Base-by-base conservation (phyloP, 257 asterid genomes). In the Fraxinus quadrangulata region DNA sequence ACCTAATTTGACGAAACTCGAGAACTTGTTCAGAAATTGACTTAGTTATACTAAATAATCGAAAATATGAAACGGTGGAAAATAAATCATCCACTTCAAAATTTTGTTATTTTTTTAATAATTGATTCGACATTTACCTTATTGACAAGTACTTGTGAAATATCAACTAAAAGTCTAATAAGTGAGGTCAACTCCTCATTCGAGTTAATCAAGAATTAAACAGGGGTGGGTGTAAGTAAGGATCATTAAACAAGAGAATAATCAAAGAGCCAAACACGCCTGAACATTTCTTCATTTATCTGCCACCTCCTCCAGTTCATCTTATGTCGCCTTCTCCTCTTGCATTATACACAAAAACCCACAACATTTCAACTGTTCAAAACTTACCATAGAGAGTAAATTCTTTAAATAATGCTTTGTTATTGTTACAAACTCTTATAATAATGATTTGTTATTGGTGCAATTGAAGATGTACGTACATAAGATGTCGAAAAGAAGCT, bases 181-280 rank as follows among this genome's bases (percentile, higher is more conserved):
- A 6, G 11, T n/a, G 23, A 37, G 26, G 65, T 54, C 23, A 54
- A 54, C 26, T 54, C 65, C 26, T 54, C 23, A 4, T 19, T 54
- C 26, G 23, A 17, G 65, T 61, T 61, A 8, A 61, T 61, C 14
- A 61, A 61, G 67, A 61, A 61, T 24, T 10, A 61, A 61, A 61
- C 30, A 17, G 11, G 19, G 19, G 10, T 24, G 19, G 19, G 10
- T 24, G 69, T 31, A 30, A 51, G 16, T 74, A 31, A 54, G 69
- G 51, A 30, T 16, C 10, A 9, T 40, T 45, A 61, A 36, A 76
- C 37, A 68, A 75, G 16, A 51, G 71, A 75, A 81, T 74, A 80
- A 70, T 92, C 65, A 8, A 37, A 72, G 89, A 87, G 88, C 86
- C 79, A 83, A 90, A 85, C 96, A 86, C 86, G 89, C 86, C 83